Percentiles rank a stretch among this genome's conserved stretches.
phyloP scores from a whole-genome alignment of 306 rosid species.

The Sesbania bispinosa region DNA sequence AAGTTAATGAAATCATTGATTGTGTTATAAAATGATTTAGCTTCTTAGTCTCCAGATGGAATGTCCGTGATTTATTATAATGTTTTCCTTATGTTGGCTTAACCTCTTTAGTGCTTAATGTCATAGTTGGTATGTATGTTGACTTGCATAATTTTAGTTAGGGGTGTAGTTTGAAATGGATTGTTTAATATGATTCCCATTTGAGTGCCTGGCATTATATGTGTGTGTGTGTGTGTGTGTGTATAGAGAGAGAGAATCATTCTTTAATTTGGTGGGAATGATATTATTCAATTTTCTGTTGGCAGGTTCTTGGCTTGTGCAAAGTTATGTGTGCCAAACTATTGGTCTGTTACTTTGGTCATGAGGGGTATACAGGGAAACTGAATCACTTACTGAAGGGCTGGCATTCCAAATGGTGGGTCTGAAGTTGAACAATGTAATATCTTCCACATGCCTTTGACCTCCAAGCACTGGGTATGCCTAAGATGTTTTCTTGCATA shows the following conservation, averaged over 20 bases:
- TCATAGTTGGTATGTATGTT: background rate
- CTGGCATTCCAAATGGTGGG: background rate
- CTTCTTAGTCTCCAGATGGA: background rate
- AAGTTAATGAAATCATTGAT: background rate
- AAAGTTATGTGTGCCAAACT: background rate
- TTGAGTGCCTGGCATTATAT: background rate
- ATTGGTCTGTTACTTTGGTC: slow-evolving; percentile 16
- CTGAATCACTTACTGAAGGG: background rate
- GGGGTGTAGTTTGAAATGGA: background rate
- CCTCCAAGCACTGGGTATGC: background rate
- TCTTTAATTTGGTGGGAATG: background rate
- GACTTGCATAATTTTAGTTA: background rate
- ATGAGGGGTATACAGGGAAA: background rate
- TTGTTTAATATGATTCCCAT: background rate
- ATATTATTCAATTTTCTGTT: background rate
- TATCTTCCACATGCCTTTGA: slow-evolving; percentile 1
- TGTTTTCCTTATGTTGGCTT: background rate
- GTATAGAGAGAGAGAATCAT: too few species aligned
- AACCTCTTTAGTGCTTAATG: background rate
- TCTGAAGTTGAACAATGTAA: background rate
- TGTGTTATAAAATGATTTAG: background rate
- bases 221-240: too few species aligned
- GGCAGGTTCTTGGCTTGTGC: slow-evolving; percentile 11
- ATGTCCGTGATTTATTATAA: background rate
- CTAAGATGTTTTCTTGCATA: background rate